Evolutionary conservation across 2,329 filamentous ascomycete genomes (phyloP), one percentile per base, ranked within the genome.

Genomic region (Xylaria sp.): DNA sequence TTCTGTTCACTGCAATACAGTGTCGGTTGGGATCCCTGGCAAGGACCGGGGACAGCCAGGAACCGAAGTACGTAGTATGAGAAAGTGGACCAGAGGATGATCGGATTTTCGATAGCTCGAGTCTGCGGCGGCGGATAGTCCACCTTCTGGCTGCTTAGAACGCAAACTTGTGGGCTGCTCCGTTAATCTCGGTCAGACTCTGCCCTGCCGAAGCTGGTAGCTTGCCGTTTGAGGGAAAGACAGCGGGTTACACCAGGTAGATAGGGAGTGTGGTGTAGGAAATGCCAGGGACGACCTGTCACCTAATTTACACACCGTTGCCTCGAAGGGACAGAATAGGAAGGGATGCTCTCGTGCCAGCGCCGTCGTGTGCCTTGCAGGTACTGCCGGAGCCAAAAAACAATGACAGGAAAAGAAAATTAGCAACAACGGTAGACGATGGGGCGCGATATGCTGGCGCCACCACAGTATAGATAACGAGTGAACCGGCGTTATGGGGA

Each of bases 31-130:
- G 49, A 68, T 72, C 72, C 68, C n/a, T 73, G 70, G 67, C 63
- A 68, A 69, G 57, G 66, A 69, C 68, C 61, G 58, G 74, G 74
- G 71, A 72, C 68, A 71, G 58, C 61, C 65, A 65, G 70, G 58
- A 64, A 65, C 55, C 27, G 66, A 65, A 65, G 68, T 69, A 69
- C 27, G 66, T 64, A 65, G 68, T 69, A 69, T 67, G 62, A 54
- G 66, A 63, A 69, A 73, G 73, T 73, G 72, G 73, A 74, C 67
- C 69, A 55, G 31, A 60, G 47, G 61, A 65, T 67, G 71, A 74
- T 72, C 68, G 56, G 67, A n/a, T n/a, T 70, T 31, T 65, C 51
- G 63, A 69, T 65, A 55, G 68, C 60, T 63, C 58, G 71, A 69
- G 71, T 67, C 65, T 67, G 62, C 64, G 63, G 61, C 49, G 51